Conservation (phyloP, 306 rosid species). For the apple (Malus domestica) region ASM211411v1 NC_041793.1:24732501-24733000, state of each 20-base stretch:
- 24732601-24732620: conserved; percentile 28
- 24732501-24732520: conserved; percentile 23
- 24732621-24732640: conserved; percentile 3
- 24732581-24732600: conserved; percentile 13
- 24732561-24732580: conserved; percentile 16
- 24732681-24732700: conserved; percentile 76
- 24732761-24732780: conserved; percentile 24
- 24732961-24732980: conserved; percentile 11
- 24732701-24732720: conserved; percentile 16
- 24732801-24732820: conserved; percentile 11
- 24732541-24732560: conserved; percentile 26
- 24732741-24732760: conserved; percentile 9
- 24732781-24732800: conserved; percentile 37
- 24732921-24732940: conserved; percentile 32
- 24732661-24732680: conserved; percentile 26
- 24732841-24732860: conserved; percentile 19
- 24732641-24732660: not conserved
- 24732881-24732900: not conserved
- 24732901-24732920: conserved; percentile 42
- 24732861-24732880: conserved; percentile 13
- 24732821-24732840: conserved; percentile 1
- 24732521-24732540: conserved; percentile 12
- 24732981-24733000: conserved; percentile 12
- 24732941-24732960: conserved; percentile 31
- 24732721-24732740: conserved; percentile 37